Evolutionary conservation across 2,329 filamentous ascomycete species (phyloP).

Genomic region (Cytospora chrysosperma): DNA sequence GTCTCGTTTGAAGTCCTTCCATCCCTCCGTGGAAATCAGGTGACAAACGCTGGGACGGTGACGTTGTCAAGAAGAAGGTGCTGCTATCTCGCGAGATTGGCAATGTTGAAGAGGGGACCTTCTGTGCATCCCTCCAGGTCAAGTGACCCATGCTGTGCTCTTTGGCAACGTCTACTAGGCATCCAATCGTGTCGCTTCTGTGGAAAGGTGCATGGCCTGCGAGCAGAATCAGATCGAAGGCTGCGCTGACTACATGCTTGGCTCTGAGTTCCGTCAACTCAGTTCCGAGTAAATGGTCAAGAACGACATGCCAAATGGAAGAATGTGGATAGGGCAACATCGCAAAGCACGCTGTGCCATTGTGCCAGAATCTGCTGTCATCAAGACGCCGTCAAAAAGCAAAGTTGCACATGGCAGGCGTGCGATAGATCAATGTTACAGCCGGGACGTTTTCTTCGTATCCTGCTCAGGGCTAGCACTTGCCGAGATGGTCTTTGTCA

Average conservation of each 20-base stretch:
- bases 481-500: neutral
- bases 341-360: neutral
- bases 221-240: neutral
- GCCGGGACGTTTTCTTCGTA: neutral
- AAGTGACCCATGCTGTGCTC: constrained; percentile 9
- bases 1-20: neutral
- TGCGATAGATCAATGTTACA: neutral
- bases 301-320: neutral
- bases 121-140: neutral
- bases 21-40: neutral
- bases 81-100: neutral
- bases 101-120: neutral
- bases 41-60: neutral
- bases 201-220: neutral
- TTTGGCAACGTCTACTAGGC: neutral
- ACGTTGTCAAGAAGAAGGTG: neutral
- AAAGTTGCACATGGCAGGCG: neutral
- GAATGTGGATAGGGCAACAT: neutral
- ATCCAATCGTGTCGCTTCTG: neutral
- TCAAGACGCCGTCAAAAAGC: neutral
- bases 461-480: neutral
- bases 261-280: neutral
- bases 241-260: neutral
- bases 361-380: neutral
- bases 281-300: neutral